These are phyloP conservation scores for Solanum stenotomum DNA, from an alignment of 257 asterid genomes.

Conservation along the genomic window DNA sequence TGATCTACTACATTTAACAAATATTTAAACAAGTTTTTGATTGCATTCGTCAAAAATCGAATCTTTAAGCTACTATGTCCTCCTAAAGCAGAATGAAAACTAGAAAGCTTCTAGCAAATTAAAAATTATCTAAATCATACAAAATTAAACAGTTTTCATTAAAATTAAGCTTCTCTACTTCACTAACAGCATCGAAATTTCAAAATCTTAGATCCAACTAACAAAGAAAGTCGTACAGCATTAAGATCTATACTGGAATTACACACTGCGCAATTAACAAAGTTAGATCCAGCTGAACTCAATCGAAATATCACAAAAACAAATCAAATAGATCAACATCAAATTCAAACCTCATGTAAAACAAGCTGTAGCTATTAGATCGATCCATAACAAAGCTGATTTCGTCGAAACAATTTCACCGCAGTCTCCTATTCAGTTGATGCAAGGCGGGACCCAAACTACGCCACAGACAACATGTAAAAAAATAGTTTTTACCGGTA, in stretches of 20 bases:
- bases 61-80: background rate
- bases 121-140: background rate
- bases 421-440: conserved; percentile 2
- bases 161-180: background rate
- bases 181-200: background rate
- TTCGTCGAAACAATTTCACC: background rate
- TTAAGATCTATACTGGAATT: background rate
- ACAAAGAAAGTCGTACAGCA: background rate
- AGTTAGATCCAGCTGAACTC: background rate
- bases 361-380: background rate
- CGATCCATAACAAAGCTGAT: background rate
- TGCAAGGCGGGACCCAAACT: conserved; percentile 3
- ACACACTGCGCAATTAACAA: background rate
- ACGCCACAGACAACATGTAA: background rate
- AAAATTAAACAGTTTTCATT: background rate
- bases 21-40: background rate
- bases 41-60: background rate
- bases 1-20: background rate
- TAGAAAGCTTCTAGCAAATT: background rate
- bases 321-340: background rate
- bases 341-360: background rate
- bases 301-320: background rate
- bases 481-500: background rate
- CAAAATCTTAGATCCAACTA: background rate
- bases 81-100: background rate